Evolutionary conservation across 108 stramenopile genomes (phyloP).

Genomic region (Schizochytrium sp.): DNA sequence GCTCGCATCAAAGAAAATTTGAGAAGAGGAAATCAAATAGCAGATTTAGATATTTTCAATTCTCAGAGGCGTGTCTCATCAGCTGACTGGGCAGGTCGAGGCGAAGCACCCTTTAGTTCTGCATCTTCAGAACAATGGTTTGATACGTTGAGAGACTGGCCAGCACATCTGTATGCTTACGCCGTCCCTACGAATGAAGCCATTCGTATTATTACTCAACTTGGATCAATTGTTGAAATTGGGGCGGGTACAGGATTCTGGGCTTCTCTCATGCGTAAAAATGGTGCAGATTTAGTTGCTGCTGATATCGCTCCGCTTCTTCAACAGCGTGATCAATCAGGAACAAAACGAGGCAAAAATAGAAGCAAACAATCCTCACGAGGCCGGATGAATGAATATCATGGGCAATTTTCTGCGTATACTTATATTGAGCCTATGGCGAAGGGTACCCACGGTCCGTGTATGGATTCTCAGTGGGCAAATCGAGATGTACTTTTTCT

Average conservation of each 20-base stretch:
- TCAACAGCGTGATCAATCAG: not conserved
- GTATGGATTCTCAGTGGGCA: not conserved
- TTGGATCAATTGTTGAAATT: not conserved
- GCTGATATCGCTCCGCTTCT: constrained; percentile 5
- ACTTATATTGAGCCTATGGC: not conserved
- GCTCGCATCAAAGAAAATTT: not conserved
- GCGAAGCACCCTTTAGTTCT: not conserved
- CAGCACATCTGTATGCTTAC: constrained; percentile 17
- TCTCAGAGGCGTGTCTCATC: not conserved
- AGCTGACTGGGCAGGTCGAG: not conserved
- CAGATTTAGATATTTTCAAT: not conserved
- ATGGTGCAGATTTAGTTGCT: not conserved
- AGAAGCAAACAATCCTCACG: not conserved
- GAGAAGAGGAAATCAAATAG: not conserved
- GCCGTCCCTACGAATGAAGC: constrained; percentile 1
- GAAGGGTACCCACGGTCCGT: not conserved
- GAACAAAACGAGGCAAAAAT: not conserved
- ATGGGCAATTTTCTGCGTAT: not conserved
- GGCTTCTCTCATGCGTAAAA: not conserved
- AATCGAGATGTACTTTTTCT: constrained; percentile 2
- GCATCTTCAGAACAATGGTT: not conserved
- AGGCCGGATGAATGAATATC: constrained; percentile 5
- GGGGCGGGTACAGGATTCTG: not conserved
- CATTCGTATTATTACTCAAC: not conserved
- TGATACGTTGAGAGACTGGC: not conserved